A percentile compares a stretch with the other conserved stretches of the same genome.
Conservation (phyloP, 768 basidiomycete species). For the Rhizopogon vesiculosus region DNA sequence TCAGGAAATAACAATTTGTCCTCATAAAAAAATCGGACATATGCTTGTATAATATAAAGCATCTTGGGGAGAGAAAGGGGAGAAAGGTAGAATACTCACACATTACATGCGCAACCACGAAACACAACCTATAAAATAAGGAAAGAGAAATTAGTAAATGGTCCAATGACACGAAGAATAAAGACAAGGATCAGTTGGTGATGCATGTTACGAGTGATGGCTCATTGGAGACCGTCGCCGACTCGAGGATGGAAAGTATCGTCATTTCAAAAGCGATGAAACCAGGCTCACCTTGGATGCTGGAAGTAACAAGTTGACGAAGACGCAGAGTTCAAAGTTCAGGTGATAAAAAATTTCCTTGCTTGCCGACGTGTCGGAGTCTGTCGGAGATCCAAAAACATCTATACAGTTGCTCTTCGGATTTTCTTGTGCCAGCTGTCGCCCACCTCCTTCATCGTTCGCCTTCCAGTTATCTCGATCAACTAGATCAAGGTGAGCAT, state of each 20-base stretch:
- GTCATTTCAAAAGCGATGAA: slow-evolving; percentile 35
- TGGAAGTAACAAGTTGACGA: background rate
- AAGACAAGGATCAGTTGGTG: slow-evolving; percentile 38
- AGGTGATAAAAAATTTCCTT: background rate
- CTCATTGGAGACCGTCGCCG: slow-evolving; percentile 67
- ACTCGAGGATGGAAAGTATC: slow-evolving; percentile 71
- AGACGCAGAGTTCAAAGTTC: background rate
- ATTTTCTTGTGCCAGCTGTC: background rate
- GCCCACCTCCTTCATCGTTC: background rate
- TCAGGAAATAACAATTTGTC: slow-evolving; percentile 50
- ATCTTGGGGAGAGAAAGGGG: slow-evolving; percentile 34
- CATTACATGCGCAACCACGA: background rate
- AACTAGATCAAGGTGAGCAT: slow-evolving; percentile 1
- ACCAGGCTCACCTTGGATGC: slow-evolving; percentile 27
- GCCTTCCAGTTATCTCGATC: slow-evolving; percentile 4
- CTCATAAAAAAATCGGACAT: slow-evolving; percentile 65
- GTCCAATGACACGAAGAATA: slow-evolving; percentile 7
- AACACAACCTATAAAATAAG: background rate
- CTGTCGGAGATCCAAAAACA: slow-evolving; percentile 2
- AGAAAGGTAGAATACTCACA: background rate
- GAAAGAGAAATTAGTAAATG: background rate
- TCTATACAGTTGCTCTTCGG: slow-evolving; percentile 38
- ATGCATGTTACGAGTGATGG: slow-evolving; percentile 77
- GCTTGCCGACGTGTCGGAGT: slow-evolving; percentile 1
- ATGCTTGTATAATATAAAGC: slow-evolving; percentile 64